These are phyloP conservation scores for Cercophora scortea DNA, from an alignment of 495 filamentous ascomycete genomes.

Conservation along the genomic window DNA sequence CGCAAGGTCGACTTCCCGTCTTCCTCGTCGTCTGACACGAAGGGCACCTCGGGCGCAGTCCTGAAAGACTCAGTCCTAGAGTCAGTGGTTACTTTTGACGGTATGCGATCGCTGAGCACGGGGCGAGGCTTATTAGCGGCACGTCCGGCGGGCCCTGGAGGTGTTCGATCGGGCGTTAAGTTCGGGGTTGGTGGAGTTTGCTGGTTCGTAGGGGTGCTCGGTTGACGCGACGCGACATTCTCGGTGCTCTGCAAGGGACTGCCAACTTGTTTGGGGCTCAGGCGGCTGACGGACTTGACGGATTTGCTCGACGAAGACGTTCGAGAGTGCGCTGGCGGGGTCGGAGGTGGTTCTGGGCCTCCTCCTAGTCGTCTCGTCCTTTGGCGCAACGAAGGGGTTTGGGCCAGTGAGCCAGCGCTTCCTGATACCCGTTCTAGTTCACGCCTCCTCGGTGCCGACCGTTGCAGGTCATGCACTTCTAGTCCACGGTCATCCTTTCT, in stretches of 20 bases:
- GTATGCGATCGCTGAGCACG: slow-evolving; percentile 29
- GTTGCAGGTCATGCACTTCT: slow-evolving; percentile 6
- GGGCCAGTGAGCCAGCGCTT: slow-evolving; percentile 15
- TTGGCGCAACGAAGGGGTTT: slow-evolving; percentile 16
- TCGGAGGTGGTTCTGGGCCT: slow-evolving; percentile 42
- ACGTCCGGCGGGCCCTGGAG: slow-evolving; percentile 41
- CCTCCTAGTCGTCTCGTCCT: slow-evolving; percentile 20
- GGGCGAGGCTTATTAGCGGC: slow-evolving; percentile 30
- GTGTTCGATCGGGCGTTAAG: slow-evolving; percentile 63
- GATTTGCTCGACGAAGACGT: slow-evolving; percentile 39
- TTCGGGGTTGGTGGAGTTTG: slow-evolving; percentile 66
- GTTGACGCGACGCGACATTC: slow-evolving; percentile 21
- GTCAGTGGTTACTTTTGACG: slow-evolving; percentile 39
- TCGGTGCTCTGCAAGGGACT: slow-evolving; percentile 26
- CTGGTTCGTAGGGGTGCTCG: slow-evolving; percentile 52
- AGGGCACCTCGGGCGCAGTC: slow-evolving; percentile 57
- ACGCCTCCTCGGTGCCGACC: slow-evolving; percentile 8
- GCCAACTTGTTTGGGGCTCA: slow-evolving; percentile 22
- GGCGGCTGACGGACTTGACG: slow-evolving; percentile 14
- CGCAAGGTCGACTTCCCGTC: slow-evolving; percentile 38
- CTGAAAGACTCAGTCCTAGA: slow-evolving; percentile 65
- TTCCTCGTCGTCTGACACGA: slow-evolving; percentile 55
- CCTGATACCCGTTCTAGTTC: slow-evolving; percentile 10
- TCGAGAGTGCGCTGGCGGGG: slow-evolving; percentile 47
- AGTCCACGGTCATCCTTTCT: slow-evolving; percentile 17